Evolutionary conservation across 2,329 filamentous ascomycete genomes (phyloP).

Genomic region (Sporothrix brunneoviolacea): DNA sequence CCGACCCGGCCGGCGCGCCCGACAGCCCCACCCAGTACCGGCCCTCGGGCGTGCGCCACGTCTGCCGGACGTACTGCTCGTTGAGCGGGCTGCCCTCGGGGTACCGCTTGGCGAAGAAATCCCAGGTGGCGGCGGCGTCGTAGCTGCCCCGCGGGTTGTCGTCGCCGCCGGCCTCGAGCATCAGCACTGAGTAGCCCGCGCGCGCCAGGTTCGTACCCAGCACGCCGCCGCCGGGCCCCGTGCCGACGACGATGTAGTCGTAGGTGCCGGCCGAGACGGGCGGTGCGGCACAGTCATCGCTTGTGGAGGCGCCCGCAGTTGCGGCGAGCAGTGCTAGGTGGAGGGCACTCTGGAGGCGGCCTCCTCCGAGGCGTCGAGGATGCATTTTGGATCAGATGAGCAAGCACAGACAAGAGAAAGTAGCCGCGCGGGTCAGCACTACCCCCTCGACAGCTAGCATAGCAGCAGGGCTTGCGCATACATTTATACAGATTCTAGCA

Average conservation of each 20-base stretch:
- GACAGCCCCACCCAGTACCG: conserved; percentile 25
- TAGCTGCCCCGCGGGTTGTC: conserved; percentile 39
- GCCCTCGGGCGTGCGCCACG: conserved; percentile 24
- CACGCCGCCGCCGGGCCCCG: not conserved
- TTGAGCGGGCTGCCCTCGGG: conserved; percentile 37
- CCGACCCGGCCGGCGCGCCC: conserved; percentile 24
- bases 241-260: not conserved
- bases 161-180: conserved; percentile 48
- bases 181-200: conserved; percentile 45
- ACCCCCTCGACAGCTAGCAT: too few relatives aligned
- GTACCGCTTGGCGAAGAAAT: conserved; percentile 51
- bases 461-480: too few relatives aligned
- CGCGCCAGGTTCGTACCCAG: conserved; percentile 36
- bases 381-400: too few relatives aligned
- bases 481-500: too few relatives aligned
- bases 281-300: not conserved
- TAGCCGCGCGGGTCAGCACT: too few relatives aligned
- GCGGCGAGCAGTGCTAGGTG: too few relatives aligned
- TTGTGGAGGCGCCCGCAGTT: too few relatives aligned
- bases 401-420: too few relatives aligned
- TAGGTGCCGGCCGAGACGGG: not conserved
- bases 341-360: too few relatives aligned
- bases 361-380: too few relatives aligned
- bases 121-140: conserved; percentile 45
- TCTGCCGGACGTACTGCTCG: conserved; percentile 40